Evolutionary conservation across 768 basidiomycete species (phyloP), one percentile per base, ranked within the genome.

Genomic region (Phanerochaete sordida): DNA sequence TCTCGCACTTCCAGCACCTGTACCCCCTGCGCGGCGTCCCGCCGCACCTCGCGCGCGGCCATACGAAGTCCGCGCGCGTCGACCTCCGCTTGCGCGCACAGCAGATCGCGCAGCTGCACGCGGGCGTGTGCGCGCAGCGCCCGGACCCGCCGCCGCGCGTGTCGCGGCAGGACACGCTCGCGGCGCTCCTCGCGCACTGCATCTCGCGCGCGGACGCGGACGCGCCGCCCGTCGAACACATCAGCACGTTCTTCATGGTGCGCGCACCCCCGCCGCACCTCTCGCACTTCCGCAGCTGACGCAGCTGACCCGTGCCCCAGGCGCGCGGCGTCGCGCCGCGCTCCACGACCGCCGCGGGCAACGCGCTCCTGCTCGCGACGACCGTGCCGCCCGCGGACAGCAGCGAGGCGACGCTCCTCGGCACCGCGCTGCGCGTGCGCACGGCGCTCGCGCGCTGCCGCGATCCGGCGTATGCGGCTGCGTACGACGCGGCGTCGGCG

Each of bases 91-190:
- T 65, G 27, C 56, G 57, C 1, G 48, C 28, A 7, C 15, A 4
- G 33, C 64, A 65, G 37, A n/a, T 59, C 16, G 31, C 23, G 0
- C 27, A 47, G 51, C 49, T 65, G 19, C 61, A 65, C 16, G 27
- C 26, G 35, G 58, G 30, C 31, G 53, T 56, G 1, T 19, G 19
- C 30, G 28, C 52, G 19, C 39, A 52, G 33, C 43, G 43, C 19
- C 13, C 30, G 24, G 49, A 50, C 13, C 39, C 24, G 4, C 33
- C 44, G 19, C 56, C 31, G 2, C 4, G 28, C 16, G 11, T 63
- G 12, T 63, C 62, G 7, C 33, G 47, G 33, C 62, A 63, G 43
- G 62, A 63, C 48, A 46, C 44, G 19, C 53, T 63, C 35, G 45
- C 37, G 52, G 62, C 62, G 9, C 54, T 63, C 7, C 45, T 63